Conservation (phyloP, 441 rosid genomes). For the Mallotus japonicus region DNA sequence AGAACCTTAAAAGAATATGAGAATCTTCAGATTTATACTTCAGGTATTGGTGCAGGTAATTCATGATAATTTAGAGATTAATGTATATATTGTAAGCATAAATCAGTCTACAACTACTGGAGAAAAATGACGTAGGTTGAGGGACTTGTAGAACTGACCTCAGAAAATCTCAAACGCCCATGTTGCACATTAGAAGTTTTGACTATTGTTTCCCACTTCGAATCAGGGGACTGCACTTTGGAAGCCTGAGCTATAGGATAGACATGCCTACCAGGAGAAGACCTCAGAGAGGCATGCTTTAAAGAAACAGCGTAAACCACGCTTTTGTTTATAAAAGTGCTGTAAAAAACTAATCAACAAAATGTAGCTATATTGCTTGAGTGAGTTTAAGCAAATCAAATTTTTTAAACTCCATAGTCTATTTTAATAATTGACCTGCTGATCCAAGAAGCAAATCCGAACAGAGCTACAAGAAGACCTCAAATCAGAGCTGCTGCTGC, state of each 20-base stretch:
- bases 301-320: slow-evolving; percentile 58
- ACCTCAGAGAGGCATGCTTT: slow-evolving; percentile 41
- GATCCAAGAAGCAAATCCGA: no score
- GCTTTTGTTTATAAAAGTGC: slow-evolving; percentile 25
- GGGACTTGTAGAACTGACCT: slow-evolving; percentile 45
- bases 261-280: slow-evolving; percentile 30
- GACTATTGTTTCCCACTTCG: slow-evolving; percentile 78
- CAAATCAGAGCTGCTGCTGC: no score
- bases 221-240: slow-evolving; percentile 29
- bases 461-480: no score
- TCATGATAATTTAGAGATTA: slow-evolving; percentile 44
- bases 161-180: slow-evolving; percentile 56
- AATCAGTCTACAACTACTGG: background rate
- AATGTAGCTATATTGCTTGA: no score
- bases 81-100: slow-evolving; percentile 16
- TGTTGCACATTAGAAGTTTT: slow-evolving; percentile 53
- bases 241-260: slow-evolving; percentile 32
- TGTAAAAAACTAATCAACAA: no score
- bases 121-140: background rate
- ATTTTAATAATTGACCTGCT: no score
- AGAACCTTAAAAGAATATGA: slow-evolving; percentile 2
- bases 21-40: slow-evolving; percentile 31
- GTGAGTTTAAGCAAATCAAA: no score
- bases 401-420: no score
- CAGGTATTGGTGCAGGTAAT: slow-evolving; percentile 67